Percentiles rank a stretch among this genome's conserved stretches.
These are phyloP conservation scores for Rhizopus microsporus DNA, from an alignment of 371 early-diverging fungal genomes.

Conservation along the genomic window DNA sequence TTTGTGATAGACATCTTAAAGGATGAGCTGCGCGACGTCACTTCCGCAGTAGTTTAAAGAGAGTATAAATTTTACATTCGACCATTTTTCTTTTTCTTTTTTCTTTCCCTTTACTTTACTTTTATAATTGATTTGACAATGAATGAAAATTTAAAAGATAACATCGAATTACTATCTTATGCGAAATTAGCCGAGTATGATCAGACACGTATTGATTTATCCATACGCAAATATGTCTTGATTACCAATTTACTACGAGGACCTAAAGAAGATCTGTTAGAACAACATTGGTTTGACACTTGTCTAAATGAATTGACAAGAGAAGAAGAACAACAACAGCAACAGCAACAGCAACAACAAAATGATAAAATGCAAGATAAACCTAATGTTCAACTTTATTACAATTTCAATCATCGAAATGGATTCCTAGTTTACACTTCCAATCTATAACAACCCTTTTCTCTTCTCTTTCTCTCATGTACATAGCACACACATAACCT, in stretches of 20 bases:
- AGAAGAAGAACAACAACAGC: slow-evolving; percentile 15
- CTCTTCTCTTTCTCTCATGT: not conserved
- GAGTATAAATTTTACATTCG: too few relatives aligned
- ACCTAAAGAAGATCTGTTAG: slow-evolving; percentile 3
- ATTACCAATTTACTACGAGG: slow-evolving; percentile 25
- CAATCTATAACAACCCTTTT: slow-evolving; percentile 10
- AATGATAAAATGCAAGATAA: slow-evolving; percentile 2
- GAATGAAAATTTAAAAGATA: slow-evolving; percentile 1
- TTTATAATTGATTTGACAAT: not conserved
- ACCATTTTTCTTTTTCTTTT: not conserved
- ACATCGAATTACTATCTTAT: slow-evolving; percentile 21
- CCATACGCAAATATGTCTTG: slow-evolving; percentile 30
- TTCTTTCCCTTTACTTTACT: not conserved
- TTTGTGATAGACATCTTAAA: too few relatives aligned
- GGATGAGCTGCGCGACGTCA: too few relatives aligned
- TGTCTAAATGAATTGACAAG: slow-evolving; percentile 21
- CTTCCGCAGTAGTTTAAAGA: not conserved
- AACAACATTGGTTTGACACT: slow-evolving; percentile 30
- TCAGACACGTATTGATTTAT: slow-evolving; percentile 22
- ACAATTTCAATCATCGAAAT: slow-evolving; percentile 15
- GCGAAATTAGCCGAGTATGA: slow-evolving; percentile 26
- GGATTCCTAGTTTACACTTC: slow-evolving; percentile 23
- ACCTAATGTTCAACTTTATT: slow-evolving; percentile 16
- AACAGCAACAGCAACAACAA: not conserved
- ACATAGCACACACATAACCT: slow-evolving; percentile 1